Evolutionary conservation across 768 basidiomycete genomes (phyloP).

Genomic region (Suillus ampliporus): DNA sequence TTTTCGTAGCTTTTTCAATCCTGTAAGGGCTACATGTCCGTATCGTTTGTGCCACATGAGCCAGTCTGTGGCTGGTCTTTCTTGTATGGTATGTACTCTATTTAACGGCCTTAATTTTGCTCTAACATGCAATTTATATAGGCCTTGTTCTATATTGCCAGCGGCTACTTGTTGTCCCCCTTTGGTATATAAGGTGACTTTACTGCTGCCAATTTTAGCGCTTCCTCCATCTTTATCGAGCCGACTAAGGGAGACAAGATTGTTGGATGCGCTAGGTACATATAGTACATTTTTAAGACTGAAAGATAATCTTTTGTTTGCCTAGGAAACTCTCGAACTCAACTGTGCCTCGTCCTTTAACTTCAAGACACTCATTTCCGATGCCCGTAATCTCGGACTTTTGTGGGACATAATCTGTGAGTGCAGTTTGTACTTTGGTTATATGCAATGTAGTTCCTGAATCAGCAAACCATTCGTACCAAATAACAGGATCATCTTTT

Average conservation of each 20-base stretch:
- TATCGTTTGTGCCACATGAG: no score
- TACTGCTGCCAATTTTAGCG: no score
- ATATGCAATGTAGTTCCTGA: constrained; percentile 8
- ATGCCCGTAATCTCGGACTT: neutral
- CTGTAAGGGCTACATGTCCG: neutral
- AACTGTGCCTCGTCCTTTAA: neutral
- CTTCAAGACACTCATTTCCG: neutral
- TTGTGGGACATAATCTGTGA: neutral
- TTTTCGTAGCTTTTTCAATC: neutral
- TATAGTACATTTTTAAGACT: neutral
- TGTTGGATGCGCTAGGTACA: no score
- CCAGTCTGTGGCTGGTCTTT: no score
- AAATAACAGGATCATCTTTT: constrained; percentile 4
- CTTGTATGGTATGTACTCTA: no score
- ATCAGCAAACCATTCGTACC: constrained; percentile 15
- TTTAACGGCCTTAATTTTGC: no score
- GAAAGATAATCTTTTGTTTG: neutral
- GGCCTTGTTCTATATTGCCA: no score
- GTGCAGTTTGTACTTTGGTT: neutral
- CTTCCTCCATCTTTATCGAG: no score
- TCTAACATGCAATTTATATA: no score
- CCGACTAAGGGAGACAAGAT: no score
- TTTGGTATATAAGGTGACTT: no score
- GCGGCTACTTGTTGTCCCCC: no score
- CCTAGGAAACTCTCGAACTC: neutral